phyloP scores from a whole-genome alignment of 208 protist species.

The Zelonia costaricensis region DNA sequence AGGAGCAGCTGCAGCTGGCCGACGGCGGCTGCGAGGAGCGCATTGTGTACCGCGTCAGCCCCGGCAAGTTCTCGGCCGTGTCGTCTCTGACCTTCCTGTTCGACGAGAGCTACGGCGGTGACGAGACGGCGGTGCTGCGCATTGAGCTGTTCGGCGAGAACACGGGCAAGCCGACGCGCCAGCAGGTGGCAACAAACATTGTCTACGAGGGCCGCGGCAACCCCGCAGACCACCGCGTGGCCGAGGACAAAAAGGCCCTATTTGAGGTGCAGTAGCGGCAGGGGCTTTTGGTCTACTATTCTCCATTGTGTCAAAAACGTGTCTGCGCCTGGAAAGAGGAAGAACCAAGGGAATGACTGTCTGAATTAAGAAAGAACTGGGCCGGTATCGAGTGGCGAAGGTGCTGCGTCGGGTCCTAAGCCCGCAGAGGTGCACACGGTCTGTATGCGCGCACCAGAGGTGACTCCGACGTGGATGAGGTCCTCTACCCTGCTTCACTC shows the following conservation, averaged over 20 bases:
- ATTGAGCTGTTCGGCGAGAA: slow-evolving; percentile 86
- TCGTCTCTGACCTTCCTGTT: slow-evolving; percentile 67
- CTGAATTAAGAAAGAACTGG: too few species aligned
- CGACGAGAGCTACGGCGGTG: slow-evolving; percentile 71
- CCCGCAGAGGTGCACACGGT: too few species aligned
- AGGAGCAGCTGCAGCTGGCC: slow-evolving; percentile 78
- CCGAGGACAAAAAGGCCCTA: slow-evolving; percentile 46
- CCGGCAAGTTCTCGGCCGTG: slow-evolving; percentile 62
- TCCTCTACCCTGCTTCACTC: not conserved
- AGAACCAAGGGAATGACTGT: too few species aligned
- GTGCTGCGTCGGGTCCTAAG: too few species aligned
- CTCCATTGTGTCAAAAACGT: too few species aligned
- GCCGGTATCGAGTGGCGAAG: too few species aligned
- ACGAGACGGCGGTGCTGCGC: slow-evolving; percentile 77
- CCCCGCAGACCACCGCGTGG: slow-evolving; percentile 74
- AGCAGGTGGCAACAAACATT: slow-evolving; percentile 81
- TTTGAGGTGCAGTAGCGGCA: slow-evolving; percentile 32
- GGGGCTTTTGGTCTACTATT: too few species aligned
- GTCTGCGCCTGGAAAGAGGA: too few species aligned
- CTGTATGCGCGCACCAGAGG: too few species aligned
- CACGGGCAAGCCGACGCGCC: slow-evolving; percentile 55
- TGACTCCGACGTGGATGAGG: too few species aligned
- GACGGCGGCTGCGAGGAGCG: slow-evolving; percentile 56
- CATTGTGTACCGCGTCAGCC: slow-evolving; percentile 79
- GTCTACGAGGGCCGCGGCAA: slow-evolving; percentile 84